These are phyloP conservation scores for Gynandropsis gynandra DNA, from an alignment of 345 rosid genomes.

Conservation along the genomic window DNA sequence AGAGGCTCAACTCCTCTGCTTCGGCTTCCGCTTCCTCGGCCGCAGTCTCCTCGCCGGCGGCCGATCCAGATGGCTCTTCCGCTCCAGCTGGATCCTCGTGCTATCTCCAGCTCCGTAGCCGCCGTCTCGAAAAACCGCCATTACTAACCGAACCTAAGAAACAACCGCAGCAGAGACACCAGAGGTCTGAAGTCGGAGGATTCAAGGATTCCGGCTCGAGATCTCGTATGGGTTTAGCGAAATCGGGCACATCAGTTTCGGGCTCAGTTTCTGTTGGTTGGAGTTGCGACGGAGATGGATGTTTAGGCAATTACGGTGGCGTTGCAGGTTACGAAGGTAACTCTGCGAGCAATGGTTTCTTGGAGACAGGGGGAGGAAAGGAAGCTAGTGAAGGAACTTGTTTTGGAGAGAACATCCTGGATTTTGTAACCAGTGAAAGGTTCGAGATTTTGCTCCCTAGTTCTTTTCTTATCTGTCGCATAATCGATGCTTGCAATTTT, in stretches of 20 bases:
- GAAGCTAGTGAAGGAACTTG: conserved; percentile 25
- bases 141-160: conserved; percentile 7
- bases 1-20: conserved; percentile 25
- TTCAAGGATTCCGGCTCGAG: conserved; percentile 16
- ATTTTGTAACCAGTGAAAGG: conserved; percentile 47
- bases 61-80: conserved; percentile 1
- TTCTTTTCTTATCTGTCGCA: conserved; percentile 14
- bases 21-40: neutral
- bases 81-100: conserved; percentile 27
- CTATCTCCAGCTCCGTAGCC: conserved; percentile 65
- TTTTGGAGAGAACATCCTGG: conserved; percentile 43
- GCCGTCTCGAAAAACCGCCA: conserved; percentile 45
- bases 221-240: conserved; percentile 17
- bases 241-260: conserved; percentile 14
- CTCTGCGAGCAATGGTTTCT: neutral
- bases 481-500: too few species aligned
- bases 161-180: conserved; percentile 7
- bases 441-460: conserved; percentile 20
- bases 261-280: conserved; percentile 16
- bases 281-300: conserved; percentile 15
- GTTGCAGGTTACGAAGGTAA: neutral
- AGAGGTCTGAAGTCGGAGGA: neutral
- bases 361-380: too few species aligned
- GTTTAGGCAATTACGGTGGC: conserved; percentile 6
- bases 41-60: too few species aligned